Base-by-base conservation (phyloP, 495 filamentous ascomycete genomes). In the Tetracladium setigerum region DNA sequence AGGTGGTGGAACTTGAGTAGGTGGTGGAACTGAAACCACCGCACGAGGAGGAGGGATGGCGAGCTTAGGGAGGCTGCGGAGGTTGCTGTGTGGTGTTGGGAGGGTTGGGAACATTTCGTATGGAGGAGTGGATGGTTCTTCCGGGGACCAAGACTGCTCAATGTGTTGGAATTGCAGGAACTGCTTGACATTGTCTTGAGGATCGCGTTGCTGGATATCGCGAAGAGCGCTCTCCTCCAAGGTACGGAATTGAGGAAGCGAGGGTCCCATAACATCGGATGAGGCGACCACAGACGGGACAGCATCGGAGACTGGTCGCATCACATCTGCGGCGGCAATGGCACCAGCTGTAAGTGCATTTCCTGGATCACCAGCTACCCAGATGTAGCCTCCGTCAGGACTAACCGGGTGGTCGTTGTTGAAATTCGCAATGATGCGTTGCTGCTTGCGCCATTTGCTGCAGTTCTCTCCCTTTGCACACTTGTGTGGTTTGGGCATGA, bases 401-500 rank as follows among this genome's bases (percentile, higher is more conserved):
- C 75, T 72, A 14, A 73, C 53, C 9, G 86, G 84, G 58, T 85
- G 79, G 46, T 87, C 81, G 52, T 78, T 72, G 54, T 81, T 77
- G 56, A 90, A 77, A 27, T 69, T 68, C 24, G 77, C 76, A 41
- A 87, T 71, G 67, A 84, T 69, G 30, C 77, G 71, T 58, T 92
- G 80, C 52, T 87, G 79, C 56, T 78, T 84, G 61, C 73, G 77
- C 68, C 71, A 90, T 63, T 91, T 95, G 15, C 75, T 70, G 62
- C 92, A 98, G 41, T 83, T 81, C 53, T 95, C 89, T 32, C 91
- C 92, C 63, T 95, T 96, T 32, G 80, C 82, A 65, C 92, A 98
- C 32, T 71, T 77, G 63, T 98, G 92, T 0, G 78, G 75, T 63
- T 84, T 89, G 2, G 89, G 89, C 15, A 95, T 68, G 13, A 90